These are phyloP conservation scores for Aspergillus ostianus DNA, from an alignment of 495 filamentous ascomycete species.

Conservation along the genomic window DNA sequence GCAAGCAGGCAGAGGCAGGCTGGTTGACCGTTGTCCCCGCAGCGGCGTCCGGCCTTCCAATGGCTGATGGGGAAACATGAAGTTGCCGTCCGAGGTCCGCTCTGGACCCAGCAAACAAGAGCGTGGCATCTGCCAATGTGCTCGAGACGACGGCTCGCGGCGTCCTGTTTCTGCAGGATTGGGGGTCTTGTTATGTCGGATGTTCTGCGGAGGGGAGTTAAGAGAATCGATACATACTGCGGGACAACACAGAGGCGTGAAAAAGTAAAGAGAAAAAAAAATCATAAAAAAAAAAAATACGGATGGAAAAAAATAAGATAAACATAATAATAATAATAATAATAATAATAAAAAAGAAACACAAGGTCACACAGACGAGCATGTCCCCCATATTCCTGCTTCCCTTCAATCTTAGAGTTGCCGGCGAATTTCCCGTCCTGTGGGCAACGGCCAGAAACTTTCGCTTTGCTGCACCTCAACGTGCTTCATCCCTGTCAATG, in stretches of 20 bases:
- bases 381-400: not conserved
- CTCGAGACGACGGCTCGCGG: not conserved
- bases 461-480: not conserved
- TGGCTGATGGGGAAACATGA: not conserved
- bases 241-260: not conserved
- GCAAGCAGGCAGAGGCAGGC: not conserved
- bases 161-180: not conserved
- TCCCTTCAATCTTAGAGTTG: not conserved
- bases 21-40: not conserved
- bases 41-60: not conserved
- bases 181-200: not conserved
- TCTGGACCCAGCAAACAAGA: conserved; percentile 3
- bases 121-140: conserved; percentile 1
- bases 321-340: too few relatives aligned
- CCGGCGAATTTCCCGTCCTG: not conserved
- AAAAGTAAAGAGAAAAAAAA: not conserved
- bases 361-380: not conserved
- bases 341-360: not conserved
- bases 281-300: not conserved
- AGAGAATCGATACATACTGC: not conserved
- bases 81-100: not conserved
- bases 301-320: not conserved
- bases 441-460: not conserved
- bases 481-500: not conserved
- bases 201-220: not conserved